Evolutionary conservation across 495 filamentous ascomycete genomes (phyloP).

Genomic region (Tuber borchii): DNA sequence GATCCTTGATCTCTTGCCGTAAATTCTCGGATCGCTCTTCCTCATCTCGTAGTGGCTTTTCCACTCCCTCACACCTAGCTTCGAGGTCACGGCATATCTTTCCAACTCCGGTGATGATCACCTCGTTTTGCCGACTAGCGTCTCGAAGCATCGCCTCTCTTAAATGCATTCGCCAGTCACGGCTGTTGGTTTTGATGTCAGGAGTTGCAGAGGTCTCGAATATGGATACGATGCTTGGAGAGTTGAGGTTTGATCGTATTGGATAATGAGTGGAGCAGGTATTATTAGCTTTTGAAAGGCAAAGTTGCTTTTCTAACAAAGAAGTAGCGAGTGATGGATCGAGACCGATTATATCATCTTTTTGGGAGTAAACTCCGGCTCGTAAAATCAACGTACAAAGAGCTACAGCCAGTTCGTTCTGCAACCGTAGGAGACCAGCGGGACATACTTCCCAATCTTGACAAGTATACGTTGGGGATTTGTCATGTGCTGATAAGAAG

Average conservation of each 20-base stretch:
- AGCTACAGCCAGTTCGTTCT: conserved; percentile 21
- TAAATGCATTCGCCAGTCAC: conserved; percentile 32
- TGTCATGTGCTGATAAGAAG: conserved; percentile 22
- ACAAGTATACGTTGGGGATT: conserved; percentile 23
- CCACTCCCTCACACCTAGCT: conserved; percentile 34
- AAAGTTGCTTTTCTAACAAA: conserved; percentile 29
- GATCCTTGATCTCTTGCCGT: conserved; percentile 21
- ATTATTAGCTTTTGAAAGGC: conserved; percentile 10
- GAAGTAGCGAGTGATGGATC: conserved; percentile 24
- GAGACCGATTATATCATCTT: conserved; percentile 20
- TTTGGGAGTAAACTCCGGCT: conserved; percentile 22
- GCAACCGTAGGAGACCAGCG: conserved; percentile 12
- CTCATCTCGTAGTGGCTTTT: conserved; percentile 32
- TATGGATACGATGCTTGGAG: conserved; percentile 23
- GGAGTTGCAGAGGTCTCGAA: conserved; percentile 40
- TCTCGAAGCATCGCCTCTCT: conserved; percentile 26
- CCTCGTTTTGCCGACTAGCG: conserved; percentile 32
- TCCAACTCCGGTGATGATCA: conserved; percentile 28
- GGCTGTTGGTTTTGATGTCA: conserved; percentile 30
- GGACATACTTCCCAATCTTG: conserved; percentile 34
- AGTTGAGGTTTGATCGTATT: conserved; percentile 8
- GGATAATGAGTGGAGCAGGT: conserved; percentile 18
- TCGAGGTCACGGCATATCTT: conserved; percentile 40
- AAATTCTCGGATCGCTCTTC: conserved; percentile 25
- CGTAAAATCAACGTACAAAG: conserved; percentile 32